phyloP scores from a whole-genome alignment of 257 asterid genomes.

The Nyctanthes arbortristis region DNA sequence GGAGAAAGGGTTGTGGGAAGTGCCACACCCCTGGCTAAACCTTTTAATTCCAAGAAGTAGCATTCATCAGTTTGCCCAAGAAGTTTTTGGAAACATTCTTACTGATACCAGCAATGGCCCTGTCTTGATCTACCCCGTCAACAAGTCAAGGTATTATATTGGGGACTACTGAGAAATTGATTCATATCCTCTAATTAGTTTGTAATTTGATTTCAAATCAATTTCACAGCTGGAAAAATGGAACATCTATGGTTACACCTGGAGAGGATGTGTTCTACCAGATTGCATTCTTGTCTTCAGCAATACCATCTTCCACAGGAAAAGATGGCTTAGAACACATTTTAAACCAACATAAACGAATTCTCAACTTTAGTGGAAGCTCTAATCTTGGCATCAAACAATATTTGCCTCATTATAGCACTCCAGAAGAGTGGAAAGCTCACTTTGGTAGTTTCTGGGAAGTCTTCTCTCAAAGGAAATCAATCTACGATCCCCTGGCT shows the following conservation, averaged over 20 bases:
- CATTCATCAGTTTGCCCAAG: constrained; percentile 60
- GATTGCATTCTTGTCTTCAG: constrained; percentile 73
- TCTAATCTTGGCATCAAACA: constrained; percentile 68
- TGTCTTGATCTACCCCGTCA: constrained; percentile 80
- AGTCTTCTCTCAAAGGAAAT: constrained; percentile 59
- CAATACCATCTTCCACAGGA: constrained; percentile 69
- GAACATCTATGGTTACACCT: constrained; percentile 80
- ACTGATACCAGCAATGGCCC: constrained; percentile 87
- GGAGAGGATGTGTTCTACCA: constrained; percentile 76
- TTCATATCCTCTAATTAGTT: background rate
- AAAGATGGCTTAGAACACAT: constrained; percentile 64
- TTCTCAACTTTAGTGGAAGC: constrained; percentile 47
- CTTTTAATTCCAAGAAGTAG: constrained; percentile 74
- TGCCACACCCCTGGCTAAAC: constrained; percentile 96
- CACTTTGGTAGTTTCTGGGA: constrained; percentile 88
- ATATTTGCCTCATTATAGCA: constrained; percentile 76
- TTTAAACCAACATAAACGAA: constrained; percentile 54
- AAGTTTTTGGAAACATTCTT: constrained; percentile 71
- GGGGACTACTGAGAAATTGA: background rate
- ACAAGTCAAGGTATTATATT: constrained; percentile 67
- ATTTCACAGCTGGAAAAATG: constrained; percentile 67
- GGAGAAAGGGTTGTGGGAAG: constrained; percentile 82
- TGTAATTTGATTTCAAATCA: constrained; percentile 10
- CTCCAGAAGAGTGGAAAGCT: constrained; percentile 77
- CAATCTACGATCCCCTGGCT: constrained; percentile 76